Conservation (phyloP, 129 eudicot genomes). For the Daucus carota region DH1_v3.0 NC_030388.2:1472501-1473000, state of each 20-base stretch:
- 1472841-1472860: too few species aligned
- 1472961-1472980: conserved; percentile 13
- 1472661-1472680: conserved; percentile 32
- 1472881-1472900: conserved; percentile 22
- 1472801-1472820: conserved; percentile 32
- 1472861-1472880: too few species aligned
- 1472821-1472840: conserved; percentile 36
- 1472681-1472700: conserved; percentile 63
- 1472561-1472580: conserved; percentile 47
- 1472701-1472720: conserved; percentile 39
- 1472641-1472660: conserved; percentile 44
- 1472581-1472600: conserved; percentile 43
- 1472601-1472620: conserved; percentile 55
- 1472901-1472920: conserved; percentile 9
- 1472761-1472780: conserved; percentile 32
- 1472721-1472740: conserved; percentile 37
- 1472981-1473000: conserved; percentile 15
- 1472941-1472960: conserved; percentile 7
- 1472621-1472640: conserved; percentile 42
- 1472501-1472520: conserved; percentile 56
- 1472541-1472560: conserved; percentile 54
- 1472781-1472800: conserved; percentile 27
- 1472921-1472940: conserved; percentile 23
- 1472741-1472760: conserved; percentile 36
- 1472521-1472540: conserved; percentile 41